These are phyloP conservation scores for Fusarium ramigenum DNA, from an alignment of 2,329 filamentous ascomycete genomes.

Conservation along the genomic window DNA sequence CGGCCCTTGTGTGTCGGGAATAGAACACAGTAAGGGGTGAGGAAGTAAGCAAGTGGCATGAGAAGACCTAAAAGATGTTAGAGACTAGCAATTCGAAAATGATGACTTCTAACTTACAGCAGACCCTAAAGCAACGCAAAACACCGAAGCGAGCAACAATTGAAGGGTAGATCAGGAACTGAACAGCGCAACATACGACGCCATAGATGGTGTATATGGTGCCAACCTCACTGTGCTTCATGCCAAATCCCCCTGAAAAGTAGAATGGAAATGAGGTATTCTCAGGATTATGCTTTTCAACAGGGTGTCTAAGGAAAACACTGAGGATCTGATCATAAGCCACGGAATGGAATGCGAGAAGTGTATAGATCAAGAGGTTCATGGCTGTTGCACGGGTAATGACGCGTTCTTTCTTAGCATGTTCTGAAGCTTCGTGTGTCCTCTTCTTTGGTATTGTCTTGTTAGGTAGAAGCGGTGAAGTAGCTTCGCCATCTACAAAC, in stretches of 20 bases:
- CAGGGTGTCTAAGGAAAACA: slow-evolving; percentile 85
- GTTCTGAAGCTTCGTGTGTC: slow-evolving; percentile 23
- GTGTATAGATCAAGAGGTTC: slow-evolving; percentile 80
- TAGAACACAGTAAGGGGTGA: slow-evolving; percentile 84
- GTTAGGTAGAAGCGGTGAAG: slow-evolving; percentile 62
- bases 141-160: slow-evolving; percentile 79
- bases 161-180: slow-evolving; percentile 86
- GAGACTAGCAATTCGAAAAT: neutral
- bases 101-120: slow-evolving; percentile 51
- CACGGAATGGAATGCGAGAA: slow-evolving; percentile 83
- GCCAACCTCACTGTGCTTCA: slow-evolving; percentile 78
- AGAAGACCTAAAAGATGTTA: slow-evolving; percentile 58
- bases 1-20: slow-evolving; percentile 59
- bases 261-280: slow-evolving; percentile 77
- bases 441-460: slow-evolving; percentile 41
- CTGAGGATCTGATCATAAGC: slow-evolving; percentile 89
- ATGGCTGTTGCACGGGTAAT: slow-evolving; percentile 79
- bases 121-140: slow-evolving; percentile 75
- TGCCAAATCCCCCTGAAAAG: slow-evolving; percentile 83
- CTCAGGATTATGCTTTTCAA: slow-evolving; percentile 64
- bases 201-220: slow-evolving; percentile 87
- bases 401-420: slow-evolving; percentile 66
- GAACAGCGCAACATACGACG: slow-evolving; percentile 79
- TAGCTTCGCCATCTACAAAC: slow-evolving; percentile 65
- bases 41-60: slow-evolving; percentile 79